These are phyloP conservation scores for Grosmannia penicillata DNA, from an alignment of 2,329 filamentous ascomycete species.

Conservation along the genomic window DNA sequence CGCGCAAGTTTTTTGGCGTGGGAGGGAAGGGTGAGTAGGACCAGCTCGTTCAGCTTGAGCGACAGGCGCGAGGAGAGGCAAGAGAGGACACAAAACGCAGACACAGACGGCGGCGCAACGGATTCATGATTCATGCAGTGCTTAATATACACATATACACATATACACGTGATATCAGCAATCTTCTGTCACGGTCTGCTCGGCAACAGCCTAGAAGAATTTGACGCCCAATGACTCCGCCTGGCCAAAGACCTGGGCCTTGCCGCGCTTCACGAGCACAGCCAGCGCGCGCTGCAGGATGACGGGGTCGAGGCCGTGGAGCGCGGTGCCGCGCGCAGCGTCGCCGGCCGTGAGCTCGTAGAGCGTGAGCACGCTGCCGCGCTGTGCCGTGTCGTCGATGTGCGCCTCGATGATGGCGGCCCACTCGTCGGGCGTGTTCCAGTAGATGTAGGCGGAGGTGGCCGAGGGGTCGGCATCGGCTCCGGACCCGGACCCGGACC, in stretches of 20 bases:
- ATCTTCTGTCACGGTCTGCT: too few relatives aligned
- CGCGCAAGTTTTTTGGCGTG: constrained; percentile 12
- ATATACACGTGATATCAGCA: too few relatives aligned
- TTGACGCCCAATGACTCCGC: constrained; percentile 87
- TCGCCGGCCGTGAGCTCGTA: constrained; percentile 91
- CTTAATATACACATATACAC: neutral
- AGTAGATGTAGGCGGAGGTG: constrained; percentile 54
- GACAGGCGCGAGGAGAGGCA: neutral
- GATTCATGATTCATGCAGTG: neutral
- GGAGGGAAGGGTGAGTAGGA: neutral
- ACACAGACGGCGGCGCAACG: neutral
- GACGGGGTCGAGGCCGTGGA: constrained; percentile 77
- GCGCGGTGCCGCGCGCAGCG: constrained; percentile 56
- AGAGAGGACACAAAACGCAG: neutral
- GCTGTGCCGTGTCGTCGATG: constrained; percentile 80
- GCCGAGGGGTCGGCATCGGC: neutral
- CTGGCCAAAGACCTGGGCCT: constrained; percentile 82
- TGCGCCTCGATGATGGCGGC: constrained; percentile 62
- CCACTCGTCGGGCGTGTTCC: constrained; percentile 85
- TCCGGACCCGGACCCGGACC: too few relatives aligned
- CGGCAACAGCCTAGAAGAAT: constrained; percentile 81
- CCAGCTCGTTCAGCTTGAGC: too few relatives aligned
- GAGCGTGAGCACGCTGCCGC: constrained; percentile 74
- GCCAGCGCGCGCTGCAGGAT: constrained; percentile 66
- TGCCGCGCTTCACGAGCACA: constrained; percentile 75